Evolutionary conservation across 495 filamentous ascomycete genomes (phyloP), one percentile per base, ranked within the genome.

Genomic region (Sabuloglossum arenarium): DNA sequence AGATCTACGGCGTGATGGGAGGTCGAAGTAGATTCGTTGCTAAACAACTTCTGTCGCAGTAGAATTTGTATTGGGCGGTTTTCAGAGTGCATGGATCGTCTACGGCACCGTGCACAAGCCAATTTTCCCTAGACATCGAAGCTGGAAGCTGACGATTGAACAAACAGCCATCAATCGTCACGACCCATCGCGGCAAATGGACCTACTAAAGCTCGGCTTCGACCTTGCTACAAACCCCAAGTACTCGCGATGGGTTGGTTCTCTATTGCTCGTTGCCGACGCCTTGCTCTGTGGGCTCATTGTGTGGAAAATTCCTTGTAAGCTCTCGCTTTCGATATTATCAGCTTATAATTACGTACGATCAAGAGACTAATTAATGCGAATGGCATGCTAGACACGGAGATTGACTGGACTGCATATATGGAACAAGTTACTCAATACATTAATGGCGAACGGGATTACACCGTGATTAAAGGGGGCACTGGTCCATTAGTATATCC

Each of bases 321-420:
- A 70, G 82, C 31, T 39, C 55, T 27, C 58, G 29, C 14, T 34
- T 30, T 49, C 56, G 14, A 3, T 14, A 16, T n/a, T 27, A 30
- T 25, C 39, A 28, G 46, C 5, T n/a, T n/a, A n/a, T n/a, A n/a
- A n/a, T n/a, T n/a, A n/a, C n/a, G n/a, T 8, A 14, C 24, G 53
- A 12, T 25, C 53, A 59, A 24, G 61, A 19, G 12, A 58, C 12
- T 24, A 39, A 50, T 50, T 31, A 19, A 43, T 21, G 29, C 25
- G 53, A 58, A 54, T 62, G 61, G 16, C 54, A 39, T 58, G 28
- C 28, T 42, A 97, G 91, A 98, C 67, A 98, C 91, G 45, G 91
- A 98, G 66, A 98, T 98, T 63, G 91, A 98, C 69, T 98, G 91
- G 91, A 75, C 73, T 54, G 87, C 90, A 1, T 98, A 98, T 67